Evolutionary conservation across 768 basidiomycete genomes (phyloP).

Genomic region (Amyloporia xantha): DNA sequence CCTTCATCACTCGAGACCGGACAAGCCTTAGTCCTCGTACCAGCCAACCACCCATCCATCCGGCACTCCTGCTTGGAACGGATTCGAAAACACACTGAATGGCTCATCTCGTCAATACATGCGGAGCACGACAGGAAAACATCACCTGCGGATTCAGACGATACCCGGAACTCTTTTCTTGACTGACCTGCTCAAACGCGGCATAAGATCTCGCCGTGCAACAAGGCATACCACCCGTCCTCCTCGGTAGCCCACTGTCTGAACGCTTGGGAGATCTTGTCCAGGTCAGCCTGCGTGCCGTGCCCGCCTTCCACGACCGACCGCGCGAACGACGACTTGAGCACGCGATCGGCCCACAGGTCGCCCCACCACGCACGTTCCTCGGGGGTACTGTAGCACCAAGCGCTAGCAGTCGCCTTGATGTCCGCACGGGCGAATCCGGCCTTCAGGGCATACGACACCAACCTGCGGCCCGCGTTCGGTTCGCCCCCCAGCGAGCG

Average conservation of each 20-base stretch:
- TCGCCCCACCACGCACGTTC: conserved; percentile 34
- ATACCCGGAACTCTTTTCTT: background rate
- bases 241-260: conserved; percentile 13
- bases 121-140: background rate
- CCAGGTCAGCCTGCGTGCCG: conserved; percentile 8
- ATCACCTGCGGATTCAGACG: background rate
- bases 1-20: too few relatives aligned
- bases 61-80: too few relatives aligned
- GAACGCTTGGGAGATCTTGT: conserved; percentile 7
- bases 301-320: conserved; percentile 21
- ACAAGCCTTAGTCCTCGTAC: too few relatives aligned
- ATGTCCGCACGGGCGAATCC: conserved; percentile 27
- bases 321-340: conserved; percentile 27
- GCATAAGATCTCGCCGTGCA: conserved; percentile 12
- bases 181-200: background rate
- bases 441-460: conserved; percentile 32
- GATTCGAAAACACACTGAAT: too few relatives aligned
- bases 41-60: too few relatives aligned
- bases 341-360: conserved; percentile 32
- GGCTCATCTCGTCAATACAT: background rate
- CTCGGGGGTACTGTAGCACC: conserved; percentile 31
- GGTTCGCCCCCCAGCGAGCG: conserved; percentile 33
- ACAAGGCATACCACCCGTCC: conserved; percentile 14
- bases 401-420: conserved; percentile 25
- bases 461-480: conserved; percentile 31